A percentile compares a stretch with the other conserved stretches of the same genome.
These are phyloP conservation scores for Penicillium hesseltinei DNA, from an alignment of 2,329 filamentous ascomycete species.

Conservation along the genomic window DNA sequence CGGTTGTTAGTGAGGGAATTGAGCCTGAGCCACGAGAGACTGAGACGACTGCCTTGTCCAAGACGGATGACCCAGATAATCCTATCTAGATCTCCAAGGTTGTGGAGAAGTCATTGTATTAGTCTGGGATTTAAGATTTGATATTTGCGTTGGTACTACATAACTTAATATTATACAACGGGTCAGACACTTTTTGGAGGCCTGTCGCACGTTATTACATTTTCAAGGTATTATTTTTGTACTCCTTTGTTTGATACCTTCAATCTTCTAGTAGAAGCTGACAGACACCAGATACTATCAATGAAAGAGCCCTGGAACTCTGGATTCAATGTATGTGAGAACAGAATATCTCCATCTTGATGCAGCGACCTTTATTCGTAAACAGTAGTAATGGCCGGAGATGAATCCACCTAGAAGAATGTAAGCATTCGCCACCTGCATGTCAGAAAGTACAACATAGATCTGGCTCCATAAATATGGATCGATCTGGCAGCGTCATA, in stretches of 20 bases:
- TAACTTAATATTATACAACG: background rate
- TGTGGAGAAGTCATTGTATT: background rate
- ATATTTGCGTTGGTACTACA: too few relatives aligned
- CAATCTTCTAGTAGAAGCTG: background rate
- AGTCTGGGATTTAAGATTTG: background rate
- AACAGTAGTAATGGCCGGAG: background rate
- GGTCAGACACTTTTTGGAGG: background rate
- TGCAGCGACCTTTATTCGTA: background rate
- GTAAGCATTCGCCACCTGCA: constrained; percentile 8
- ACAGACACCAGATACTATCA: background rate
- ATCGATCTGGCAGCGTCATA: constrained; percentile 4
- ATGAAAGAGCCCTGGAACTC: background rate
- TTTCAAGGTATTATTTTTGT: background rate
- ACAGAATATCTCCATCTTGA: too few relatives aligned
- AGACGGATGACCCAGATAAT: constrained; percentile 12
- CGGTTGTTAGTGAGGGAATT: constrained; percentile 26
- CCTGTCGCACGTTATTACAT: background rate
- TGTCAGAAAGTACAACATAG: background rate
- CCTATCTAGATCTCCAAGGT: background rate
- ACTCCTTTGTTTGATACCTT: background rate
- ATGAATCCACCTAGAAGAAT: background rate
- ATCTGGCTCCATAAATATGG: constrained; percentile 6
- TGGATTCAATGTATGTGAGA: background rate
- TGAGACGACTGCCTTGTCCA: constrained; percentile 4
- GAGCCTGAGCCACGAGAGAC: constrained; percentile 12